Base-by-base conservation (phyloP, 306 rosid genomes). In the Castanea sativa region DNA sequence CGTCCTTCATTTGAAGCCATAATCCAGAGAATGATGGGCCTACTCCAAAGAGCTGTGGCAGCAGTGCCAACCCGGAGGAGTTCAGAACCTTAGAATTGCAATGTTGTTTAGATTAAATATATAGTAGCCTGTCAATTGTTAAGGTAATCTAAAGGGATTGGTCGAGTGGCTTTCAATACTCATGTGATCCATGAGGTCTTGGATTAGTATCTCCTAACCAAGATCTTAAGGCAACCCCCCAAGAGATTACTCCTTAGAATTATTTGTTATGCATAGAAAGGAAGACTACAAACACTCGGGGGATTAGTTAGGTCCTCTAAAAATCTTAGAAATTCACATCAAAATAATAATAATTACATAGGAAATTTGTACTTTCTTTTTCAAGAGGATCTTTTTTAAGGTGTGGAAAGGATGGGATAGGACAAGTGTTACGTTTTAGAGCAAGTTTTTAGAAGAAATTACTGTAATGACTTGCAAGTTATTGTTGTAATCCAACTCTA, bases 1-100 rank as follows among this genome's bases (percentile, higher is more conserved):
- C 98, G 94, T 6, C 97, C 97, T 1, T 90, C 97, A 5, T 91
- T 91, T 82, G 89, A 89, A 86, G 93, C 90, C 74, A 63, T 93
- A 73, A 83, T 93, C 75, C 86, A 61, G 81, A 83, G 85, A 86
- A 84, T 85, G 90, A 69, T 71, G 27, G 68, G 63, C 55, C 73
- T 91, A 16, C 52, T 87, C 71, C 60, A 81, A 41, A 85, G 74
- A 81, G 60, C 55, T 85, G 75, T 90, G 19, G 57, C 90, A 51
- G 19, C 90, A 51, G 19, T 56, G 32, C 63, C 90, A 10, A 67
- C 77, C 53, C 85, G 35, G 18, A 81, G 74, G 80, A 78, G 71
- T 81, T 79, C 88, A 76, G 82, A 82, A 67, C 60, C 86, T 12
- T 87, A 68, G 73, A 55, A 71, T 45, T 69, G 77, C 45, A 25